phyloP scores from a whole-genome alignment of 345 rosid species.

The Hibiscus tridactylites region DNA sequence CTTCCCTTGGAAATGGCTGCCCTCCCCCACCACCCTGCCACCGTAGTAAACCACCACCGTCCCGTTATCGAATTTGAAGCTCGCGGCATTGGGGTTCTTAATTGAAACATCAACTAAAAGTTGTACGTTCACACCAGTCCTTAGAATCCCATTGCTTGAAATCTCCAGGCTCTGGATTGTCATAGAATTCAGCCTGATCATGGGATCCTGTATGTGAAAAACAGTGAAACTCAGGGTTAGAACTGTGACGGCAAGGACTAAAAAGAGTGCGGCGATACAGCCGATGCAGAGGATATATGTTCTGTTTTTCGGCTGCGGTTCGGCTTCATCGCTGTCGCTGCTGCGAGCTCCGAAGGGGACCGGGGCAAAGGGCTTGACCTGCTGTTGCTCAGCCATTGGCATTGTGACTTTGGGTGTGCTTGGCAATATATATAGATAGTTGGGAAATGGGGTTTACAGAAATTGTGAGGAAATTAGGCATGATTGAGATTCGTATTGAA shows the following conservation, averaged over 20 bases:
- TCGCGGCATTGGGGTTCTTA: conserved; percentile 43
- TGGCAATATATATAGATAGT: not conserved
- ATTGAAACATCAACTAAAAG: conserved; percentile 32
- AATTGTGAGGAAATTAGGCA: not conserved
- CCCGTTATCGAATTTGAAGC: not conserved
- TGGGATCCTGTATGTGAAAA: conserved; percentile 28
- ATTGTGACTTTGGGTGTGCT: not conserved
- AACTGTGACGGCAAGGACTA: conserved; percentile 18
- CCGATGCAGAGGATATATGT: conserved; percentile 32
- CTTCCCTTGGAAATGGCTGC: not conserved
- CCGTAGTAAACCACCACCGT: not conserved
- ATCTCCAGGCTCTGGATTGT: conserved; percentile 9
- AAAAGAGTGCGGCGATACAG: conserved; percentile 27
- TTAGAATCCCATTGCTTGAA: conserved; percentile 4
- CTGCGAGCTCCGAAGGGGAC: conserved; percentile 26
- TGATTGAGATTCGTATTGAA: too few relatives aligned
- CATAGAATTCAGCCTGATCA: conserved; percentile 19
- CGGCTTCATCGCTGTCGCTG: conserved; percentile 12
- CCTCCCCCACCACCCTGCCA: not conserved
- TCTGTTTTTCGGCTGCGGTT: not conserved
- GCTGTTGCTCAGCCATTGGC: conserved; percentile 39
- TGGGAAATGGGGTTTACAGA: not conserved
- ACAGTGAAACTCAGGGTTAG: conserved; percentile 30
- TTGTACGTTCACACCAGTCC: conserved; percentile 22
- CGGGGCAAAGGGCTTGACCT: conserved; percentile 47